Conservation (phyloP, 129 eudicot genomes). For the Helichrysum umbraculigerum region DNA sequence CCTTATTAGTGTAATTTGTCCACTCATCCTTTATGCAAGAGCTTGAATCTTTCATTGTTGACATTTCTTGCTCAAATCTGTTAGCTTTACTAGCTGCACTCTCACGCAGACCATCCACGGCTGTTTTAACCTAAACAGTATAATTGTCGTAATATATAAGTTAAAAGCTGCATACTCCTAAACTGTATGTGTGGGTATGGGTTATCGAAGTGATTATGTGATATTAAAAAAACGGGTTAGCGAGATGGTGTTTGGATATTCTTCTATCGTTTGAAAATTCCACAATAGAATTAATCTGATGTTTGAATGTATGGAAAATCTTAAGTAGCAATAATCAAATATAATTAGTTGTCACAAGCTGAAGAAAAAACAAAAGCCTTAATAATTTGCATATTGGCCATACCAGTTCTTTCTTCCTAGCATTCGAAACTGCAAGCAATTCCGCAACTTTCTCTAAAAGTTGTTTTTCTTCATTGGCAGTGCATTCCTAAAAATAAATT, state of each 20-base stretch:
- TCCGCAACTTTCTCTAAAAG: constrained; percentile 88
- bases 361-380: not conserved
- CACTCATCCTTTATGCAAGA: constrained; percentile 61
- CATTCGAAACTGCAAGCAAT: constrained; percentile 89
- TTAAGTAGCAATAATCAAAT: not conserved
- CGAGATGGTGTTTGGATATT: not conserved
- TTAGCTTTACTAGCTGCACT: constrained; percentile 66
- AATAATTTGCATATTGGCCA: constrained; percentile 8
- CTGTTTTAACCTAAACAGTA: constrained; percentile 61
- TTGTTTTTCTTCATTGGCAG: constrained; percentile 82
- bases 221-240: not conserved
- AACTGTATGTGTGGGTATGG: not conserved
- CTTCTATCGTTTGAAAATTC: not conserved
- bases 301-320: not conserved
- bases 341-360: not conserved
- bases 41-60: constrained; percentile 77
- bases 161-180: not conserved
- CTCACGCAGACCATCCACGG: constrained; percentile 76
- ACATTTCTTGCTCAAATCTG: constrained; percentile 76
- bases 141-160: not conserved
- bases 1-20: constrained; percentile 57
- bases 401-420: constrained; percentile 86
- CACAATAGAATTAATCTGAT: not conserved
- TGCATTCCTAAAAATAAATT: constrained; percentile 50
- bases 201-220: not conserved